Percentiles rank a stretch among this genome's conserved stretches.
Conservation (phyloP, 164 flowering plant genomes). For the Akebia trifoliata region DNA sequence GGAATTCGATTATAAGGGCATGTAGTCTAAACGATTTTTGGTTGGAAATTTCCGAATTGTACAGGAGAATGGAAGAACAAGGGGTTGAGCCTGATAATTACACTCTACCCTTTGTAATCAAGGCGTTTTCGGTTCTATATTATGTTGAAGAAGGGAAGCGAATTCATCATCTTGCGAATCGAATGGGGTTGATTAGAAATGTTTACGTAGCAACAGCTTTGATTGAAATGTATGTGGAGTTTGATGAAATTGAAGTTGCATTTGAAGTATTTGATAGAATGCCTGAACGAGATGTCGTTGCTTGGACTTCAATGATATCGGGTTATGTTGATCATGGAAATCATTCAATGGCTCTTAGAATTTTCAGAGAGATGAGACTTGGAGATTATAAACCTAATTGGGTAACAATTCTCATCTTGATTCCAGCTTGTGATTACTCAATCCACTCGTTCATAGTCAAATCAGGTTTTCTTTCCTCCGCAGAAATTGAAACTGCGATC, state of each 20-base stretch:
- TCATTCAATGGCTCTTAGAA: conserved; percentile 3
- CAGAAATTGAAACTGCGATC: conserved; percentile 23
- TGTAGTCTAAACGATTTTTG: conserved; percentile 16
- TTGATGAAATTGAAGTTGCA: conserved; percentile 17
- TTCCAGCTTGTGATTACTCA: conserved; percentile 15
- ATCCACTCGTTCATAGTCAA: conserved; percentile 23
- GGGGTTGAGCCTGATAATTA: conserved; percentile 21
- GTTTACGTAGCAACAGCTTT: conserved; percentile 23
- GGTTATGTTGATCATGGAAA: conserved; percentile 19
- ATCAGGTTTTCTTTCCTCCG: conserved; percentile 17
- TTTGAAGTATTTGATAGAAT: conserved; percentile 24
- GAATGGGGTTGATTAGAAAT: conserved; percentile 16
- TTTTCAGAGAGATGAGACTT: conserved; percentile 24
- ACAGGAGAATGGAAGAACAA: conserved; percentile 21
- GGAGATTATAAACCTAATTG: conserved; percentile 20
- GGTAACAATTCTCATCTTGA: conserved; percentile 21
- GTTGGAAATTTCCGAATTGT: conserved; percentile 18
- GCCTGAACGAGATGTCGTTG: conserved; percentile 28
- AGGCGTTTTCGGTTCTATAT: conserved; percentile 20
- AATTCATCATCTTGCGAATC: conserved; percentile 14
- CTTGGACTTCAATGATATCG: conserved; percentile 30
- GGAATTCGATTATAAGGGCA: conserved; percentile 26
- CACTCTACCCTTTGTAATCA: conserved; percentile 31
- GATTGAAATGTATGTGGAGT: conserved; percentile 22
- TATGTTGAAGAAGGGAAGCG: conserved; percentile 18